Conservation (phyloP, 306 rosid genomes). For the Canavalia ensiformis region DNA sequence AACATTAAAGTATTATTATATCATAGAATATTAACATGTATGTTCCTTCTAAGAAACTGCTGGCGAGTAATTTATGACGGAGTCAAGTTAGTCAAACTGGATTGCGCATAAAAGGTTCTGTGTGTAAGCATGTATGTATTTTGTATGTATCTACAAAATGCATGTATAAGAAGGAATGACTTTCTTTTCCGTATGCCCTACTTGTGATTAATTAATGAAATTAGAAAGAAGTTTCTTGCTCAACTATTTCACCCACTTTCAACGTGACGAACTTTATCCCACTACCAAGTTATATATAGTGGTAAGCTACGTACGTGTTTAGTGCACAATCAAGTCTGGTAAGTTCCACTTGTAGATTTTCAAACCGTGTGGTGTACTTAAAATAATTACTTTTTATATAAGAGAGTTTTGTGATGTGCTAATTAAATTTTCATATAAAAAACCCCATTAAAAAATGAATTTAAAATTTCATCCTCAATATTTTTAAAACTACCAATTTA, state of each 20-base stretch:
- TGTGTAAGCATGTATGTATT: not conserved
- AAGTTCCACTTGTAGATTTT: too few species aligned
- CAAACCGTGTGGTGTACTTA: not conserved
- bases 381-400: too few species aligned
- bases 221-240: conserved; percentile 9
- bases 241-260: not conserved
- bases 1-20: not conserved
- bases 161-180: not conserved
- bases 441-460: too few species aligned
- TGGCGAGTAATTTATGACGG: not conserved
- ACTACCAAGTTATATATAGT: not conserved
- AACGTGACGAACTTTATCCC: not conserved
- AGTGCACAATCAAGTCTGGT: too few species aligned
- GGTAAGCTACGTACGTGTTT: not conserved
- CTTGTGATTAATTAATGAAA: not conserved
- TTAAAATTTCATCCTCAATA: too few species aligned
- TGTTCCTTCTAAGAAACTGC: not conserved
- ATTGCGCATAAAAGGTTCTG: not conserved
- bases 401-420: too few species aligned
- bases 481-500: too few species aligned
- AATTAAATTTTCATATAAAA: too few species aligned
- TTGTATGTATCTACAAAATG: not conserved
- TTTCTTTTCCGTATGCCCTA: not conserved
- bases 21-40: not conserved
- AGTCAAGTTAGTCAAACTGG: not conserved